Base-by-base conservation (phyloP, 2,329 filamentous ascomycete species). In the Aspergillus ibericus region DNA sequence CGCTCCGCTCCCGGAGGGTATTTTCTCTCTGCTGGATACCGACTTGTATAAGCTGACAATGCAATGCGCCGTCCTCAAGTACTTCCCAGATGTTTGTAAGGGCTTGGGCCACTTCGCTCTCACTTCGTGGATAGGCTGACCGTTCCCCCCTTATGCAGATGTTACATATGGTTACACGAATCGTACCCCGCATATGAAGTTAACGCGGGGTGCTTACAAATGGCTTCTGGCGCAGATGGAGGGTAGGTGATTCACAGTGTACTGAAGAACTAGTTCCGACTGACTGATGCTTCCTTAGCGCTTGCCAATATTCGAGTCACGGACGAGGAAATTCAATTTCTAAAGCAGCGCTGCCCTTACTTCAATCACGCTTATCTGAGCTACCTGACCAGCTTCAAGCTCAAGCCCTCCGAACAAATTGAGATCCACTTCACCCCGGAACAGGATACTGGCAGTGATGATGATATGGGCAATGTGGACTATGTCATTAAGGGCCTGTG, bases 1-100 rank as follows among this genome's bases (percentile, higher is more conserved):
- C 52, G 57, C 69, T 64, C 61, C 64, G 47, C 59, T 62, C 42
- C 69, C 89, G 4, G 89, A 91, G 77, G 91, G 90, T 53, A 86
- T 93, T 71, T 90, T 87, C 70, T 93, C 90, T 70, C 89, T 95
- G 71, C 82, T 95, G 55, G 91, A 95, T 71, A 93, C 90, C 15
- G 87, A 89, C 74, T 77, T 99, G 61, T 99, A 97, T 85, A 99
- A 99, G 78, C 79, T 99, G 77, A 99, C 95, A 18, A 99, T 99
- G 95, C 95, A 99, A 88, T 96, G 91, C 73, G 92, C 92, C 61
- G 89, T 98, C 64, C 84, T 96, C 66, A 96, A 96, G 77, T 96
- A 93, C 80, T 98, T 96, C 76, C 89, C 89, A 34, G 83, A 93
- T 59, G 80, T 81, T 58, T 66, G 80, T 81, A 65, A 71, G 77